These are phyloP conservation scores for Penicillium expansum DNA, from an alignment of 2,329 filamentous ascomycete genomes.

Conservation along the genomic window DNA sequence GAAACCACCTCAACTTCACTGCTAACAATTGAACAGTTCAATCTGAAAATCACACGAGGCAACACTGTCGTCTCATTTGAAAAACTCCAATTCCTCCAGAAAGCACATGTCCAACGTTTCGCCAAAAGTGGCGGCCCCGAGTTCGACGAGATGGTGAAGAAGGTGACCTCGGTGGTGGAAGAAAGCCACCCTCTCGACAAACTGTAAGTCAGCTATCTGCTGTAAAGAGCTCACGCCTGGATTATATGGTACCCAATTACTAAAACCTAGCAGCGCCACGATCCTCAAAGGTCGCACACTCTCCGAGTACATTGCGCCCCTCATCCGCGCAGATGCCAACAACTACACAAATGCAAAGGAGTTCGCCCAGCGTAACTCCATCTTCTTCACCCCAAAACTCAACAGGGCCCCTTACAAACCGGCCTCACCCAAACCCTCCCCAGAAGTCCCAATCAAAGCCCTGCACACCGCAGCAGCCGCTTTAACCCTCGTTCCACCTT, in stretches of 20 bases:
- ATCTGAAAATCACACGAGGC: conserved; percentile 84
- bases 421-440: conserved; percentile 15
- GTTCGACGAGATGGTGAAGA: conserved; percentile 42
- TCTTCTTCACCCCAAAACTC: conserved; percentile 54
- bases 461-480: conserved; percentile 47
- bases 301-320: conserved; percentile 48
- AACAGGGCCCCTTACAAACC: conserved; percentile 27
- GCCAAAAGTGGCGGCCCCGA: conserved; percentile 46
- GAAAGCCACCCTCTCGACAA: conserved; percentile 23
- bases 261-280: conserved; percentile 20
- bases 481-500: conserved; percentile 41
- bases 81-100: conserved; percentile 79
- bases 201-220: conserved; percentile 26
- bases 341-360: conserved; percentile 57
- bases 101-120: conserved; percentile 59
- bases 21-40: conserved; percentile 57
- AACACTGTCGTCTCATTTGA: conserved; percentile 78
- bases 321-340: conserved; percentile 55
- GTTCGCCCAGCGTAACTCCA: conserved; percentile 56
- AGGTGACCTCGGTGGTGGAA: conserved; percentile 29
- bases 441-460: conserved; percentile 32
- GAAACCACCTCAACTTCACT: not conserved
- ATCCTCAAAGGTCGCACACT: conserved; percentile 38
- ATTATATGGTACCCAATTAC: not conserved
- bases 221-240: not conserved